Evolutionary conservation across 208 protist species (phyloP), one percentile per base, ranked within the genome.

Genomic region (Leptomonas pyrrhocoris): DNA sequence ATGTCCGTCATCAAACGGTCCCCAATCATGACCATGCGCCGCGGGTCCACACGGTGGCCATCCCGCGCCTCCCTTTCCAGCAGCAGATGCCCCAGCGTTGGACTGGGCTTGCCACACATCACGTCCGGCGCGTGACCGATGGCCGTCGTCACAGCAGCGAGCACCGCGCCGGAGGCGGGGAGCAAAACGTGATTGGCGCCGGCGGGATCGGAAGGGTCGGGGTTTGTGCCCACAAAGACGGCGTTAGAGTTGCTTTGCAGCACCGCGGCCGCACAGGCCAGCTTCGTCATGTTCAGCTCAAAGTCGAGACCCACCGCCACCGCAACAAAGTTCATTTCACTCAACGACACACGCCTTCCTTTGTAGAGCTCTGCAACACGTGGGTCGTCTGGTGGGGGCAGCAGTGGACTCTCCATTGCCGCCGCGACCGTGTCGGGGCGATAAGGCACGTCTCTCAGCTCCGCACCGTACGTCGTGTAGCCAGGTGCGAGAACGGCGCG

Each of bases 1-100:
- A 89, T 73, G 59, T 90, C 85, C 18, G 85, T 90, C 36, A 77
- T 85, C 16, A 91, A 73, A 6, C 88, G 79, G 51, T 94, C 88
- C 5, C 88, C 88, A 6, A 94, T 57, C 85, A 94, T 90, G 21
- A 90, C 53, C 56, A 51, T 34, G 15, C 59, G 54, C 15, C 74
- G 81, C 54, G 85, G 54, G 11, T 57, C 74, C 50, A 89, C 83
- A 0, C 11, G 9, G 4, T 21, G 46, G 40, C 53, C 66, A 2
- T 63, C 38, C 45, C 30, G 34, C 38, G 71, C 70, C 57, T 91
- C 83, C 21, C 63, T 73, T 64, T 68, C 77, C 38, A 90, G 80
- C 28, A 91, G 57, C 9, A 83, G 63, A 2, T 80, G 43, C n/a
- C 77, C 80, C 73, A 91, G 79, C 43, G 80, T 79, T 0, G 73